Percentiles rank a stretch among this genome's conserved stretches.
phyloP scores from a whole-genome alignment of 2,329 filamentous ascomycete genomes.

The Pseudogymnoascus sp. region DNA sequence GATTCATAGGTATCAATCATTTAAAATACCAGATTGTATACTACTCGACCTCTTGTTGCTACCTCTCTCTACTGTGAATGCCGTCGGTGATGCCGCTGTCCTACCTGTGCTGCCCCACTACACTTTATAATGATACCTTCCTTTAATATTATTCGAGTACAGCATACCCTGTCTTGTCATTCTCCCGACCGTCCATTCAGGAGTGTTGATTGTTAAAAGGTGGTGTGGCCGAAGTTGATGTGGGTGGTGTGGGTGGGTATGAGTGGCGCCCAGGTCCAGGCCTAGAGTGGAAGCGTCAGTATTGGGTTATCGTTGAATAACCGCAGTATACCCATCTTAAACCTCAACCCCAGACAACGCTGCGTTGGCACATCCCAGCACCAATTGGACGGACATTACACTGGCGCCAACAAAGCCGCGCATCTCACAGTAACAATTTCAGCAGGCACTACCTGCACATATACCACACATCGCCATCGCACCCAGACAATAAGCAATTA shows the following conservation, averaged over 20 bases:
- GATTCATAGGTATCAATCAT: constrained; percentile 1
- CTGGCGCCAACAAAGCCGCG: not conserved
- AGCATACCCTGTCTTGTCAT: constrained; percentile 1
- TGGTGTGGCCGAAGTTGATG: not conserved
- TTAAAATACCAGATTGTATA: not conserved
- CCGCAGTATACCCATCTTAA: not conserved
- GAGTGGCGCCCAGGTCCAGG: constrained; percentile 6
- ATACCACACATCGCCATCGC: not conserved
- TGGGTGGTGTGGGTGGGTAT: not conserved
- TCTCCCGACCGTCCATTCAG: not conserved
- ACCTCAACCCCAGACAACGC: constrained; percentile 4
- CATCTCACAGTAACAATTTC: not conserved
- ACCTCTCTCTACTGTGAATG: not conserved
- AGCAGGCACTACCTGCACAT: constrained; percentile 6
- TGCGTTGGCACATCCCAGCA: constrained; percentile 5
- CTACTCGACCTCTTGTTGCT: not conserved
- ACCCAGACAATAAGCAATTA: constrained; percentile 1
- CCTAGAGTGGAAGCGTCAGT: constrained; percentile 2
- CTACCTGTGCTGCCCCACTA: not conserved
- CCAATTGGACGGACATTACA: not conserved
- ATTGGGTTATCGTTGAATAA: not conserved
- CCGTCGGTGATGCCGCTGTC: not conserved
- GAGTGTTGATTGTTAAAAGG: not conserved
- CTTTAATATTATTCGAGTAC: constrained; percentile 2
- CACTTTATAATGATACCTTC: not conserved